Evolutionary conservation across 2,329 filamentous ascomycete genomes (phyloP).

Genomic region (Aspergillus fischeri): DNA sequence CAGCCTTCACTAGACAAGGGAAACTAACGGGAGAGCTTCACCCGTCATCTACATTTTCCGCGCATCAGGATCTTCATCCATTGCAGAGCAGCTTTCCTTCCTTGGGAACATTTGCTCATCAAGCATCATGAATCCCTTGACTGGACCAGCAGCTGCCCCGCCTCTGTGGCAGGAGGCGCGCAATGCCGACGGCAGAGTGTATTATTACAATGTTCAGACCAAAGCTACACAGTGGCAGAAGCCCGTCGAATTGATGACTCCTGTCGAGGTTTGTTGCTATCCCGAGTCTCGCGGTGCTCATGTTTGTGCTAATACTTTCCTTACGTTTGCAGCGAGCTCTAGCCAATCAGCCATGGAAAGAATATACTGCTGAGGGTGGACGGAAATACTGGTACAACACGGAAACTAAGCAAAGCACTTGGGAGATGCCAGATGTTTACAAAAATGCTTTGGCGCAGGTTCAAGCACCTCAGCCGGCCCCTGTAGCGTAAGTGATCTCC

Average conservation of each 20-base stretch:
- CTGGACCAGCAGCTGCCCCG: conserved; percentile 51
- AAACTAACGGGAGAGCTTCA: conserved; percentile 17
- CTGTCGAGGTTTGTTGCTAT: conserved; percentile 62
- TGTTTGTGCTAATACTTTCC: conserved; percentile 13
- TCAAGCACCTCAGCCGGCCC: conserved; percentile 40
- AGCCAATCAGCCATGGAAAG: conserved; percentile 83
- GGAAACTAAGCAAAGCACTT: conserved; percentile 85
- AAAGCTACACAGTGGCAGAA: conserved; percentile 94
- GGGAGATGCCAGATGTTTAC: conserved; percentile 86
- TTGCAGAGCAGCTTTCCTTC: conserved; percentile 3
- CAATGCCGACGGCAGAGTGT: conserved; percentile 75
- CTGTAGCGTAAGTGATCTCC: conserved; percentile 42
- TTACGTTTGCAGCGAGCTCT: conserved; percentile 62
- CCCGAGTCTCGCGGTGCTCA: conserved; percentile 3
- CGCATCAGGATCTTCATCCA: conserved; percentile 7
- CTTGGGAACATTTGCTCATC: conserved; percentile 3
- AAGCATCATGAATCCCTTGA: conserved; percentile 50
- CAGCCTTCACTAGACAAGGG: conserved; percentile 5
- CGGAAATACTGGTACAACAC: conserved; percentile 95
- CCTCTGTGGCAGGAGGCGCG: conserved; percentile 75
- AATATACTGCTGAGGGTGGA: conserved; percentile 81
- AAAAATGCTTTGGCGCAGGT: conserved; percentile 66
- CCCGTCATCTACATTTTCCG: conserved; percentile 22
- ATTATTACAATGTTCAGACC: conserved; percentile 85
- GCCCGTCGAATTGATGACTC: conserved; percentile 81